Evolutionary conservation across 1,284 basidiomycete genomes (phyloP).

Genomic region (Tilletia horrida): DNA sequence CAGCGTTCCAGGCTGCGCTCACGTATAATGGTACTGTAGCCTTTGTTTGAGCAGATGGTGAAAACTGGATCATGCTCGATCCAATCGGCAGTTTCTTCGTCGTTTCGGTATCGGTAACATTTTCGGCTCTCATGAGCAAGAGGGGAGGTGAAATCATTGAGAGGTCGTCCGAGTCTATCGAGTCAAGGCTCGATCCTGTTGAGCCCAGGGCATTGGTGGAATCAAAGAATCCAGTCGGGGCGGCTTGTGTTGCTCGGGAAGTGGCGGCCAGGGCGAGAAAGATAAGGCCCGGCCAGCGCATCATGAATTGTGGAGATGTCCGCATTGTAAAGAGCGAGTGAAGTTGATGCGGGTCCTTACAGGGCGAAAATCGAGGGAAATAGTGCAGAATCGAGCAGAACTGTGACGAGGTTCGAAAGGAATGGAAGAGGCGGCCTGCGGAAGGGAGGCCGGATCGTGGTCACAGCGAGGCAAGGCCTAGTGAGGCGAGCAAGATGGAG

Average conservation of each 20-base stretch:
- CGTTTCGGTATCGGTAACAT: background rate
- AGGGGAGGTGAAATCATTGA: background rate
- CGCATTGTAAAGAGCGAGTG: background rate
- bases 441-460: background rate
- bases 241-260: conserved; percentile 1
- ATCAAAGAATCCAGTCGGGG: background rate
- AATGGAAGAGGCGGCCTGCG: background rate
- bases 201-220: background rate
- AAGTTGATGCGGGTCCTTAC: background rate
- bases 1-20: background rate
- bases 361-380: background rate
- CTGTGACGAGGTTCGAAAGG: background rate
- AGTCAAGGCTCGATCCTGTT: background rate
- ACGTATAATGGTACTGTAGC: conserved; percentile 6
- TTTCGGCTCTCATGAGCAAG: background rate
- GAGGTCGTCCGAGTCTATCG: background rate
- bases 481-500: background rate
- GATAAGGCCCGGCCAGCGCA: background rate
- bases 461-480: background rate
- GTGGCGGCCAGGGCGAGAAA: conserved; percentile 12
- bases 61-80: background rate
- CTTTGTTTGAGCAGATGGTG: background rate
- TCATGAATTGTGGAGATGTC: background rate
- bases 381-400: background rate
- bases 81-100: background rate